Percentiles rank a stretch among this genome's conserved stretches.
These are phyloP conservation scores for Penicillium waksmanii DNA, from an alignment of 495 filamentous ascomycete species.

Conservation along the genomic window DNA sequence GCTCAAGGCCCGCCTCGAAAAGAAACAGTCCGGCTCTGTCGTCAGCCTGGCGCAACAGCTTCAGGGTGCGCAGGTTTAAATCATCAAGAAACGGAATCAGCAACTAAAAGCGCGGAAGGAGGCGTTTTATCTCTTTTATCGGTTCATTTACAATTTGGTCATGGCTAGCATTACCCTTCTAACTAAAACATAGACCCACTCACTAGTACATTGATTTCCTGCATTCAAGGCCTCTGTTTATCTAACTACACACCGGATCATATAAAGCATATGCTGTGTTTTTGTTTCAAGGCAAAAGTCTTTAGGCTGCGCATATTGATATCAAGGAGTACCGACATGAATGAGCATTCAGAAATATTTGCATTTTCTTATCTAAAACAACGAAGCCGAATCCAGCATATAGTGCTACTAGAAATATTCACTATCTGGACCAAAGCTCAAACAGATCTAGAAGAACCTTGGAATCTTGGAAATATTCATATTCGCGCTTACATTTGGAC, in stretches of 20 bases:
- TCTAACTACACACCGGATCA: background rate
- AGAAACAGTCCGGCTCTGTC: constrained; percentile 28
- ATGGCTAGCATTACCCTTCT: constrained; percentile 7
- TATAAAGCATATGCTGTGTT: no score
- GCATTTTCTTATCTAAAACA: no score
- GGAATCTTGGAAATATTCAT: no score
- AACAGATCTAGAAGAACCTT: no score
- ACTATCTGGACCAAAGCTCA: no score
- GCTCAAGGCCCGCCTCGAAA: constrained; percentile 48
- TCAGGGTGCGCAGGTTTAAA: constrained; percentile 25
- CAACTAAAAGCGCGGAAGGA: constrained; percentile 8
- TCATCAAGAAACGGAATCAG: constrained; percentile 14
- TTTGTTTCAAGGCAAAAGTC: no score
- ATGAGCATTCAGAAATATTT: no score
- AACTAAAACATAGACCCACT: constrained; percentile 10
- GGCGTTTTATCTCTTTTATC: constrained; percentile 21
- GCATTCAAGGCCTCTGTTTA: background rate
- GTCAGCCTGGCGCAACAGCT: constrained; percentile 31
- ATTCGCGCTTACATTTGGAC: constrained; percentile 4
- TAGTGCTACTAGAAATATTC: no score
- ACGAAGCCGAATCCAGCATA: no score
- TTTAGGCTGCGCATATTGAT: no score
- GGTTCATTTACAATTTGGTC: constrained; percentile 1
- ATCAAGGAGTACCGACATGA: no score
- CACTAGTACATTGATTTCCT: background rate